phyloP scores from a whole-genome alignment of 805 yeast species.

The Yamadazyma sp. region DNA sequence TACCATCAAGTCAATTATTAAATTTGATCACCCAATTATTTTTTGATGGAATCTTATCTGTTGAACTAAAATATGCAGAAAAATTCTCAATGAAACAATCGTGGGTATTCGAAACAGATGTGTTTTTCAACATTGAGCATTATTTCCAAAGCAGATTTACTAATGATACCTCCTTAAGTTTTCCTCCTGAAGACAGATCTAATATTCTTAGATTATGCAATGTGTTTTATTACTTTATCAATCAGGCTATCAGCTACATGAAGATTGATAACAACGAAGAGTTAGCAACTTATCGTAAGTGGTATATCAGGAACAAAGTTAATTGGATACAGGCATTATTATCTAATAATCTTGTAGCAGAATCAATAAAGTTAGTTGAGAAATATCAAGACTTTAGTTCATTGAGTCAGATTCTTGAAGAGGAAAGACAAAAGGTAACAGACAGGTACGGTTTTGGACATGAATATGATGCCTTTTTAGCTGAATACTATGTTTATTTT shows the following conservation, averaged over 20 bases:
- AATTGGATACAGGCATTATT: constrained; percentile 63
- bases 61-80: constrained; percentile 39
- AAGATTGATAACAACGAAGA: constrained; percentile 17
- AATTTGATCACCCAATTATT: constrained; percentile 20
- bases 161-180: constrained; percentile 11
- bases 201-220: constrained; percentile 25
- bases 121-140: constrained; percentile 39
- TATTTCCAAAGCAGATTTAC: constrained; percentile 15
- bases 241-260: constrained; percentile 35
- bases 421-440: constrained; percentile 22
- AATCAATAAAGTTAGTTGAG: constrained; percentile 64
- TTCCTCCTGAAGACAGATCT: constrained; percentile 15
- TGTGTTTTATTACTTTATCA: constrained; percentile 33
- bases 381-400: constrained; percentile 63
- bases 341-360: constrained; percentile 44
- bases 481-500: constrained; percentile 49
- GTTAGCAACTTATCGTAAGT: constrained; percentile 25
- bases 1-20: constrained; percentile 16
- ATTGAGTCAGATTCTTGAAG: constrained; percentile 48
- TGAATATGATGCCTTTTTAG: constrained; percentile 15
- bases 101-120: constrained; percentile 48
- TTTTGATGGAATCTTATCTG: constrained; percentile 30
- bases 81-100: constrained; percentile 18
- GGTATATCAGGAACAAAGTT: constrained; percentile 30
- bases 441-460: constrained; percentile 16